Evolutionary conservation across 2,329 filamentous ascomycete genomes (phyloP).

Genomic region (Fusarium veterinarium): DNA sequence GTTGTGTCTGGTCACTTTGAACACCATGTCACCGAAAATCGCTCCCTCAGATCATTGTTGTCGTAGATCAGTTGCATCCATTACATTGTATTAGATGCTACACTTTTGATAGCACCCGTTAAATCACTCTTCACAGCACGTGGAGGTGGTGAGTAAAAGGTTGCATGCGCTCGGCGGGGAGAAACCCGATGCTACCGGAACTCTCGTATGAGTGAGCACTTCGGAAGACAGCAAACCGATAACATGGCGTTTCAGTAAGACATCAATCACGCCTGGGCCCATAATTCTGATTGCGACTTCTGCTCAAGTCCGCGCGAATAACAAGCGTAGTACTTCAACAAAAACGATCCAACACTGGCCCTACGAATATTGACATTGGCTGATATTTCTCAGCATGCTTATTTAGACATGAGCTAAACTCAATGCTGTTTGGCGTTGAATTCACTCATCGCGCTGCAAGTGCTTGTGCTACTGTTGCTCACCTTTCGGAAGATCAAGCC

Average conservation of each 20-base stretch:
- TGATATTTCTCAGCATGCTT: conserved; percentile 19
- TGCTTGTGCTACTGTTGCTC: conserved; percentile 25
- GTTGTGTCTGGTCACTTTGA: conserved; percentile 1
- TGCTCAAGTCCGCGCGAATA: conserved; percentile 34
- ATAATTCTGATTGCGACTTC: conserved; percentile 24
- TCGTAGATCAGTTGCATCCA: neutral
- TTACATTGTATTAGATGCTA: neutral
- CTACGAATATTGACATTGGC: neutral
- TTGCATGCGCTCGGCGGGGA: conserved; percentile 20
- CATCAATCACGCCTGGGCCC: conserved; percentile 4
- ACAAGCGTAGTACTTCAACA: conserved; percentile 1
- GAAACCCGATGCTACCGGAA: conserved; percentile 30
- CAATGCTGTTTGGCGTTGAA: conserved; percentile 16
- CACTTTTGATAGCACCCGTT: neutral
- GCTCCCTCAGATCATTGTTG: conserved; percentile 5
- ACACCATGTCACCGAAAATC: conserved; percentile 16
- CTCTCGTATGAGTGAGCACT: neutral
- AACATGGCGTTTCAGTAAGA: neutral
- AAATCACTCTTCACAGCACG: conserved; percentile 18
- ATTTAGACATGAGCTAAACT: conserved; percentile 5
- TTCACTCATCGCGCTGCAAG: neutral
- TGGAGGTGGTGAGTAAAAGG: conserved; percentile 21
- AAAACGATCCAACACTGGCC: neutral
- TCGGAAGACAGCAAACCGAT: neutral
- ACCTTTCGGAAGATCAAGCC: neutral